Evolutionary conservation across 2,329 filamentous ascomycete species (phyloP), one percentile per base, ranked within the genome.

Genomic region (Aspergillus calidoustus): DNA sequence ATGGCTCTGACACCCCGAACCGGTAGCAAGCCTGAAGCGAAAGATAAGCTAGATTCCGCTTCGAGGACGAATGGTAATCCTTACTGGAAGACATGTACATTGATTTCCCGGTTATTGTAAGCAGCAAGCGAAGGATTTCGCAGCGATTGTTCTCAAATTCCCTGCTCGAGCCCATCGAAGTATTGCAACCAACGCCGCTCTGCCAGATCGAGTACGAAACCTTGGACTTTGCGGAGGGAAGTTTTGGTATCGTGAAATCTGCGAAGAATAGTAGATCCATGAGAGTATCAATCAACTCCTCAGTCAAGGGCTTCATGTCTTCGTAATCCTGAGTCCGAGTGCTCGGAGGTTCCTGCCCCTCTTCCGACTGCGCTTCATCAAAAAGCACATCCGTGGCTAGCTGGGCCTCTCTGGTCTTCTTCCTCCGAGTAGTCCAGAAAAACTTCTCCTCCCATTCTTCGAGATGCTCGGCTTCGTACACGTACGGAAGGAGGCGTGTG

Each of bases 161-260:
- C 76, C 92, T 96, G 56, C 89, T 97, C 3, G 93, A 94, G 9
- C 89, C 89, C 69, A 96, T 88, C 5, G 93, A 87, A 17, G 91
- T 91, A 76, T 97, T 96, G 81, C 94, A 98, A 15, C 95, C 95
- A 31, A 99, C 94, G 52, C 95, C 95, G 73, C 92, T 98, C 80
- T 97, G 93, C 95, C 95, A 99, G 74, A 99, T 98, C 57, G 92
- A 90, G 78, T 95, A 97, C 7, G 90, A 91, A 59, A 97, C 91
- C 75, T 95, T 96, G 65, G 86, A 85, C 72, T 90, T 92, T 57
- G 87, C 87, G 60, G 88, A 84, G 15, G 87, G 84, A 47, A 91
- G 86, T 61, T 84, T 86, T 9, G 94, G 91, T 17, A 97, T 85
- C 0, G 94, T 97, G 71, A 99, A 90, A 59, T 93, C 91, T 8